Evolutionary conservation across 768 basidiomycete species (phyloP), one percentile per base, ranked within the genome.

Genomic region (Pulveroboletus sp.): DNA sequence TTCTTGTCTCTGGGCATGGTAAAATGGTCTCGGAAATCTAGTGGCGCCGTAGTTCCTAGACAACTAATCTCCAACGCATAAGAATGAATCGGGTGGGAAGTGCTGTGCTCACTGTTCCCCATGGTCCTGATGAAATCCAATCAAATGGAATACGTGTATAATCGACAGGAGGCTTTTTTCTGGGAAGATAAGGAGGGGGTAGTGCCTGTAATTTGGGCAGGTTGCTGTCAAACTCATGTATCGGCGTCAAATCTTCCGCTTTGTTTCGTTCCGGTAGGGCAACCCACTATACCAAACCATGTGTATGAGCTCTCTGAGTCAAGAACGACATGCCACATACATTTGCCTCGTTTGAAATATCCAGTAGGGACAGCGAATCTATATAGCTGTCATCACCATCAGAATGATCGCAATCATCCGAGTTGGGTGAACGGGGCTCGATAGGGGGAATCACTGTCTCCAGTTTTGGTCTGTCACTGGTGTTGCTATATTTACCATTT

Each of bases 281-380:
- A 17, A 51, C 44, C 66, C 66, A 68, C 66, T 68, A 46, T 5
- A 42, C 38, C 17, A 32, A 46, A 39, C 43, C 14, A 43, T 12
- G 15, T 4, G n/a, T 1, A 26, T 61, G 50, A 62, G 50, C 7
- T 18, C 6, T 18, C 17, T 26, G 9, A 46, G 12, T 31, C 10
- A 8, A 46, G 24, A 18, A 35, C 5, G 27, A 18, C 11, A 37
- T 6, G 39, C 17, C 15, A 35, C 50, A 43, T 62, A 68, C 66
- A 40, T 69, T 60, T 36, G 47, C 39, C 9, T 68, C 66, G 32
- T 68, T 66, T 39, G 66, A 57, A 18, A 68, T 60, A n/a, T 68
- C 52, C 35, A 68, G 56, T n/a, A 60, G 58, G 17, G 66, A 53
- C 17, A 68, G 28, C 21, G 60, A 44, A 39, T 64, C 24, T 24